Base-by-base conservation (phyloP, 2,329 filamentous ascomycete species). In the Thelonectria olida region DNA sequence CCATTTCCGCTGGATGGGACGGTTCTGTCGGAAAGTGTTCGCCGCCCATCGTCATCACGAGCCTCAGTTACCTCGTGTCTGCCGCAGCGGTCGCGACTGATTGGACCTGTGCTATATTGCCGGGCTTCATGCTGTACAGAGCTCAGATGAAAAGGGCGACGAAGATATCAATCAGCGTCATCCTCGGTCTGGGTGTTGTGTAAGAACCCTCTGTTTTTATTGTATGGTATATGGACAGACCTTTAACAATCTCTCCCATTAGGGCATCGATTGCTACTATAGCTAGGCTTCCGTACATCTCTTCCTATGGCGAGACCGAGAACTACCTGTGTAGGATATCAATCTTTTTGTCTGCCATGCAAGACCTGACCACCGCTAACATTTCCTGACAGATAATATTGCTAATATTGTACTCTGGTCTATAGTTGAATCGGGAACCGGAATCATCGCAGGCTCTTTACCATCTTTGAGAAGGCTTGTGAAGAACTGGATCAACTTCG, bases 221-320 rank as follows among this genome's bases (percentile, higher is more conserved):
- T 34, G n/a, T 41, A 62, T 7, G 34, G 4, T 12, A 1, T 7
- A n/a, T n/a, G n/a, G n/a, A n/a, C 34, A 9, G 31, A 0, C 13
- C 42, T 54, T 15, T 5, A 8, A 20, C n/a, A n/a, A n/a, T n/a
- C n/a, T n/a, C n/a, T n/a, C n/a, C n/a, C 19, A 6, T 41, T 2
- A 67, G 66, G 15, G 66, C 66, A 2, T 67, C 66, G 2, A 15
- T 67, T 0, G 54, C 50, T 12, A 67, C 65, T 1, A 59, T 67
- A 3, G 31, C 68, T 17, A 20, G 66, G 6, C 9, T 67, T 8
- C 65, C 66, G 0, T 67, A 67, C 10, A 19, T 68, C 2, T 62
- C 27, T 3, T 54, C 48, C 2, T 67, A 66, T 13, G 22, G 41
- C 0, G 19, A 9, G 4, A 13, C 17, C 0, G 7, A 20, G 0